These are phyloP conservation scores for Alternaria infectoria DNA, from an alignment of 2,329 filamentous ascomycete species.

Conservation along the genomic window DNA sequence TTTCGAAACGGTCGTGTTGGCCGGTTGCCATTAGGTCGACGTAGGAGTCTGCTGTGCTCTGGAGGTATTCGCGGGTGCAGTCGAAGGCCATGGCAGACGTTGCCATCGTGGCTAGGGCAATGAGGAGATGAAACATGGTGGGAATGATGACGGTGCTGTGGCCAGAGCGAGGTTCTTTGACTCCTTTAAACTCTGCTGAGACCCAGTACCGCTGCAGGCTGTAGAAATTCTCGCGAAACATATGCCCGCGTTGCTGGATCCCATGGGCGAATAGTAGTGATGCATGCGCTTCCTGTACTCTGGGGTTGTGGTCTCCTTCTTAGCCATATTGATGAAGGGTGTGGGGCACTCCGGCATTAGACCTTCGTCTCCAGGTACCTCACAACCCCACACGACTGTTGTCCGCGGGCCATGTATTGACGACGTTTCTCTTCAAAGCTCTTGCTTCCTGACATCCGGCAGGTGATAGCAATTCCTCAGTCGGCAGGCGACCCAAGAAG, in stretches of 20 bases:
- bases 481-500: conserved; percentile 21
- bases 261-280: neutral
- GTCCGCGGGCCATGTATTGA: too few relatives aligned
- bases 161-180: too few relatives aligned
- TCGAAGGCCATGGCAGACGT: conserved; percentile 1
- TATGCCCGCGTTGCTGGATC: neutral
- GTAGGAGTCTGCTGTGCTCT: conserved; percentile 9
- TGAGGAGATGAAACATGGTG: neutral
- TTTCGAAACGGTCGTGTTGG: conserved; percentile 24
- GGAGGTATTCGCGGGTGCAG: conserved; percentile 13
- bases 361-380: too few relatives aligned
- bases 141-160: too few relatives aligned
- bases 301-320: too few relatives aligned
- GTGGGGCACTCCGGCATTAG: conserved; percentile 18
- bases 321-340: conserved; percentile 8
- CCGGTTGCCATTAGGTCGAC: conserved; percentile 18
- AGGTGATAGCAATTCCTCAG: conserved; percentile 16
- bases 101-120: neutral
- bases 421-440: conserved; percentile 1
- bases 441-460: conserved; percentile 17
- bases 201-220: too few relatives aligned
- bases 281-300: neutral
- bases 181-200: too few relatives aligned
- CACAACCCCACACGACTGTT: too few relatives aligned
- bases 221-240: neutral